phyloP scores from a whole-genome alignment of 148 eudicot genomes.

The Nyssa sinensis region DNA sequence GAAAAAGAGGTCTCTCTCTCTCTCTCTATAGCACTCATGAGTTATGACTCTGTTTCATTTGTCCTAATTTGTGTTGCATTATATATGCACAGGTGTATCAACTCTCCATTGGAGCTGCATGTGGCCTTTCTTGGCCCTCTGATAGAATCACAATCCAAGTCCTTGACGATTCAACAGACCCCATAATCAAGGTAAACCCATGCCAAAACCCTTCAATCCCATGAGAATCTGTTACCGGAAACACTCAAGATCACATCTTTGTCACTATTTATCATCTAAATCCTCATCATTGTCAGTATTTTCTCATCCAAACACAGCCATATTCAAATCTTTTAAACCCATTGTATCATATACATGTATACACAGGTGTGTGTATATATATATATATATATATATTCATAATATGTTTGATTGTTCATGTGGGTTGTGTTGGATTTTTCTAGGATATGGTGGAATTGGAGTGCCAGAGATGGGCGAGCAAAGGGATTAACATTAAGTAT shows the following conservation, averaged over 20 bases:
- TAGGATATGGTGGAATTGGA: not conserved
- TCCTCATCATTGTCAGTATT: not conserved
- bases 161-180: conserved; percentile 41
- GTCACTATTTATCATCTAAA: not conserved
- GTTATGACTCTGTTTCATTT: not conserved
- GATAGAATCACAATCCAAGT: conserved; percentile 34
- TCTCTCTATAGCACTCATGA: not conserved
- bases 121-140: conserved; percentile 38
- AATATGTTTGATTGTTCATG: not conserved
- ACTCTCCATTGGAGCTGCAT: conserved; percentile 36
- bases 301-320: not conserved
- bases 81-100: conserved; percentile 13
- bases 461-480: not conserved
- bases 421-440: not conserved
- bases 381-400: not conserved
- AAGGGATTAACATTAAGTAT: not conserved
- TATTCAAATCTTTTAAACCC: not conserved
- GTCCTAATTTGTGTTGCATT: not conserved
- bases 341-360: no score
- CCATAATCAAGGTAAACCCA: conserved; percentile 25
- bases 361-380: not conserved
- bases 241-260: not conserved
- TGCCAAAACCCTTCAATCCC: not conserved
- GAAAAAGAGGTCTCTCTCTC: conserved; percentile 54
- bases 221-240: not conserved